Evolutionary conservation across 164 flowering plant genomes (phyloP), one percentile per base, ranked within the genome.

Genomic region (Saururus chinensis): DNA sequence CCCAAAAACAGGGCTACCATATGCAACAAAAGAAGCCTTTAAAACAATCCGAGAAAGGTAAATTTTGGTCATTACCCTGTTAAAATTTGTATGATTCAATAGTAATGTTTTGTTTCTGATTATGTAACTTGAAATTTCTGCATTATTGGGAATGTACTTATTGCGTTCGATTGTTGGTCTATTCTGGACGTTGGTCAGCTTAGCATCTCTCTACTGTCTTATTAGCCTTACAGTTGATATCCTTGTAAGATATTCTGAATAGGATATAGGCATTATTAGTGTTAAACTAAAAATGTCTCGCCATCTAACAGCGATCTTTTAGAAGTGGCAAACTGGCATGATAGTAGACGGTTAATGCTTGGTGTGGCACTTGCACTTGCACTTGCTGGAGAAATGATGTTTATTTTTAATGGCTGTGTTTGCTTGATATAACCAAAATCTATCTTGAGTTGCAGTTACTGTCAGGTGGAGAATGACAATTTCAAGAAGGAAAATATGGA

Each of bases 1-100:
- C 70, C 99, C 99, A 66, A 87, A 82, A 77, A 91, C 97, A 12
- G 99, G 97, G 37, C 59, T 83, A 65, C 86, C 89, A 62, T 95
- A 87, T 75, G 93, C 97, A 53, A 95, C 91, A 48, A 85, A 83
- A 72, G 97, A 95, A 75, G 95, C 99, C 61, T 95, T 95, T 68
- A 84, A 77, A 68, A 71, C 78, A 60, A 77, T 95, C 30, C 82
- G 93, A 42, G 81, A 91, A 72, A 75, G 89, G 99, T 90, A 81
- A n/a, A n/a, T n/a, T n/a, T n/a, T n/a, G n/a, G n/a, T n/a, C n/a
- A n/a, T n/a, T n/a, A n/a, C n/a, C n/a, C n/a, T n/a, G n/a, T n/a
- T n/a, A n/a, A n/a, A n/a, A 66, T 45, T 30, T 30, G 17, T 45
- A 8, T 45, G 11, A 45, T 45, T 45, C 14, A 2, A 30, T 30